Evolutionary conservation across 1,284 basidiomycete genomes (phyloP), one percentile per base, ranked within the genome.

Genomic region (Neolentinus lepideus): DNA sequence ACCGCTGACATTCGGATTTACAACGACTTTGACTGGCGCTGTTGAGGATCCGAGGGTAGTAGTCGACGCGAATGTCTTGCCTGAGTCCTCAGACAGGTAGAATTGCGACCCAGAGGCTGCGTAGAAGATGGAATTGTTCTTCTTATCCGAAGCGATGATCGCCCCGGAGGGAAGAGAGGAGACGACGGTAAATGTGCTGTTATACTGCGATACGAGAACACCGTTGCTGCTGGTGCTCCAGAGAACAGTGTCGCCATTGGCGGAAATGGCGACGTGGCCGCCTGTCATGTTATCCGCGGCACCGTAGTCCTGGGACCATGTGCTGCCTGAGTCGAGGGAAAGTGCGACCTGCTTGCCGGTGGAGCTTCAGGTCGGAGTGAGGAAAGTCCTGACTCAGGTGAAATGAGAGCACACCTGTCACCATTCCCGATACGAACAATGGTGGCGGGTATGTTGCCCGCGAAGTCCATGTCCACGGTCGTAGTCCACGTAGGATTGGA

Each of bases 71-170:
- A 84, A 86, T 0, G 81, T 79, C 58, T 74, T 71, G 4, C 78
- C 83, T 24, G 73, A 74, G 58, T 85, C 75, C 3, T 68, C 75
- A 4, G 83, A 84, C 19, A 83, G 60, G 63, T 83, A 85, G 72
- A 85, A 83, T n/a, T 67, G 70, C 14, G 72, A 71, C 0, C 73
- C 74, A 14, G 77, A 72, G 12, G 81, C 80, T 29, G 74, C 83
- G 61, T 84, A 85, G 70, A 84, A 83, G 31, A 81, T 64, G 0
- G 74, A 69, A 61, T 80, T 77, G 66, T 76, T 77, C 60, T 72
- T 71, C 67, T 84, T 84, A 67, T 85, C 83, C 2, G 83, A 80
- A 3, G 81, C 81, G 58, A 85, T 84, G 14, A 70, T 73, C 0
- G 81, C 75, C 47, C 67, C 69, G 8, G 77, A 70, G 1, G 82